These are phyloP conservation scores for Lachnellula occidentalis DNA, from an alignment of 2,329 filamentous ascomycete species.

Conservation along the genomic window DNA sequence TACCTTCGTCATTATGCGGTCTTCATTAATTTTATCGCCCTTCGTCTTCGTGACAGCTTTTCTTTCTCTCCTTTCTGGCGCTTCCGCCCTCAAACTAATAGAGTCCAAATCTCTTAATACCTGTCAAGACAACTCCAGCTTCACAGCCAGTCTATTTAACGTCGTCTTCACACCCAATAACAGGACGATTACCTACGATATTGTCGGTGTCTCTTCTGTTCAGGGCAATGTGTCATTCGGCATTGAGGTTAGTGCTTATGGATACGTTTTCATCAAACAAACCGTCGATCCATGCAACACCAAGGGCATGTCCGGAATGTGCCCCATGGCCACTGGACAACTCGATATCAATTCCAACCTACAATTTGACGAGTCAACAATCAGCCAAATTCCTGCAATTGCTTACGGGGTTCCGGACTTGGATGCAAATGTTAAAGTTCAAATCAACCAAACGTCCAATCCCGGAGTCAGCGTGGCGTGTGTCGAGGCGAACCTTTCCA, in stretches of 20 bases:
- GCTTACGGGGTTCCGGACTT: constrained; percentile 88
- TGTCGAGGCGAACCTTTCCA: constrained; percentile 81
- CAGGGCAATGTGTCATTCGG: constrained; percentile 77
- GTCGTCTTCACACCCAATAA: constrained; percentile 75
- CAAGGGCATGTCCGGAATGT: constrained; percentile 65
- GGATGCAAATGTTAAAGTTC: constrained; percentile 77
- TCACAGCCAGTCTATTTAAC: constrained; percentile 84
- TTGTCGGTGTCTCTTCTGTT: constrained; percentile 78
- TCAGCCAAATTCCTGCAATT: constrained; percentile 69
- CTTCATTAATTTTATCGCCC: constrained; percentile 24
- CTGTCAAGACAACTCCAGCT: constrained; percentile 78
- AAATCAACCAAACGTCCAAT: constrained; percentile 63
- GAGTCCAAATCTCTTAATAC: constrained; percentile 77
- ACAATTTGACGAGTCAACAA: constrained; percentile 48
- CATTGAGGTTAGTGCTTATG: constrained; percentile 74
- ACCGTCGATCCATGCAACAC: constrained; percentile 70
- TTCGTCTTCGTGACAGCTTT: constrained; percentile 25
- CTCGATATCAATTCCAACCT: constrained; percentile 73
- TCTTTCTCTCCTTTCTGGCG: constrained; percentile 24
- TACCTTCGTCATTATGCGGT: constrained; percentile 25
- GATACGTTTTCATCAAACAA: constrained; percentile 63
- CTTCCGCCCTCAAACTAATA: constrained; percentile 38
- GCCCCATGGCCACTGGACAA: constrained; percentile 83
- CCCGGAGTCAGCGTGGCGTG: constrained; percentile 67
- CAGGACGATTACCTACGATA: constrained; percentile 64